Percentiles rank a stretch among this genome's conserved stretches.
phyloP scores from a whole-genome alignment of 2,329 filamentous ascomycete genomes.

The Cladophialophora bantiana region DNA sequence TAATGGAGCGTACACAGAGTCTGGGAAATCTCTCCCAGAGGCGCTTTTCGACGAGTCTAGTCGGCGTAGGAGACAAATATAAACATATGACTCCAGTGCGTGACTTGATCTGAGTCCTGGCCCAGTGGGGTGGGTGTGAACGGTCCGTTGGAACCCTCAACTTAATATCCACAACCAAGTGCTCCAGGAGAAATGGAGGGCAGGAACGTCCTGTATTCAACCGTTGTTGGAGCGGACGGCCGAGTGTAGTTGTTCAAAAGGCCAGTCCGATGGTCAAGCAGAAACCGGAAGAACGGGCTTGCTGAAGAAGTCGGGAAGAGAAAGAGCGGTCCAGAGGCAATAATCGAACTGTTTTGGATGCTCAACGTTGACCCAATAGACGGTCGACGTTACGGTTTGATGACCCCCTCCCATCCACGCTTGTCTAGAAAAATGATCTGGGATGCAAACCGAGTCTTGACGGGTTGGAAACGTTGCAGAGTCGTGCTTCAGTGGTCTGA shows the following conservation, averaged over 20 bases:
- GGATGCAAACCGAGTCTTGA: background rate
- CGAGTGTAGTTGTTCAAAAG: background rate
- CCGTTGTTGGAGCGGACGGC: background rate
- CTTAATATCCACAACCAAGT: conserved; percentile 4
- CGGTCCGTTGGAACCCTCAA: conserved; percentile 8
- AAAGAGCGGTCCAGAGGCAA: background rate
- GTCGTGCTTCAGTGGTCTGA: background rate
- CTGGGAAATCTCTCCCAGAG: background rate
- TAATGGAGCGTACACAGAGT: background rate
- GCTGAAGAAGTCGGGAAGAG: conserved; percentile 1
- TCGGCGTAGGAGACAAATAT: conserved; percentile 3
- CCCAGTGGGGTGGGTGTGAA: conserved; percentile 3
- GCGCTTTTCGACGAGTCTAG: background rate
- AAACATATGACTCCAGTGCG: conserved; percentile 3
- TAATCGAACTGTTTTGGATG: conserved; percentile 1
- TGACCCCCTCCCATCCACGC: background rate
- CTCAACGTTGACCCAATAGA: conserved; percentile 6
- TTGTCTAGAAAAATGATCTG: conserved; percentile 3
- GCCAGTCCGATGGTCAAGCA: conserved; percentile 1
- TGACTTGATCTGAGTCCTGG: conserved; percentile 2
- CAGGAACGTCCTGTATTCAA: background rate
- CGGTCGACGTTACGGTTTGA: conserved; percentile 1
- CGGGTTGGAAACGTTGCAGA: background rate
- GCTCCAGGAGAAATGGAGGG: background rate
- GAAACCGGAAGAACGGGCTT: conserved; percentile 1